phyloP scores from a whole-genome alignment of 257 asterid species.

The Solanum bulbocastanum region DNA sequence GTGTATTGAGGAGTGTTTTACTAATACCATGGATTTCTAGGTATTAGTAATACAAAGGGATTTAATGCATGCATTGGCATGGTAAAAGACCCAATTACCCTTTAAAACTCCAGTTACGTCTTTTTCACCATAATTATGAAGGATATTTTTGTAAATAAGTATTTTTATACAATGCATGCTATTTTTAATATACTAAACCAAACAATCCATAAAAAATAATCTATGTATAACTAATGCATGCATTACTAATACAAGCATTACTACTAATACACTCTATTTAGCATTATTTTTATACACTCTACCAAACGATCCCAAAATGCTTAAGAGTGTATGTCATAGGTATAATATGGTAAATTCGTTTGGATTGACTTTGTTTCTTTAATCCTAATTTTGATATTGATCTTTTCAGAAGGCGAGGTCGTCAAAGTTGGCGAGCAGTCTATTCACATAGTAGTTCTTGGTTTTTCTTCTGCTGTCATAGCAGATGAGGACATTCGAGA shows the following conservation, averaged over 20 bases:
- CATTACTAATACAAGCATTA: background rate
- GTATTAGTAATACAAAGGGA: background rate
- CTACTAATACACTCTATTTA: background rate
- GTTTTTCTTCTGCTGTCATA: conserved; percentile 57
- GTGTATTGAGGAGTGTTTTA: background rate
- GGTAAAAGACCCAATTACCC: too few relatives aligned
- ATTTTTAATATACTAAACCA: background rate
- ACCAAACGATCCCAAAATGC: background rate
- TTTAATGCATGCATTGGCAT: too few relatives aligned
- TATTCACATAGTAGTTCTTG: conserved; percentile 64
- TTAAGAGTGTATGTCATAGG: background rate
- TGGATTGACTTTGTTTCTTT: background rate
- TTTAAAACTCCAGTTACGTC: too few relatives aligned
- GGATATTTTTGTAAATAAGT: background rate
- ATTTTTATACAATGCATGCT: background rate
- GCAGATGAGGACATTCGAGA: conserved; percentile 53
- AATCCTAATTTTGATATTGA: background rate
- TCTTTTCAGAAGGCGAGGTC: conserved; percentile 64
- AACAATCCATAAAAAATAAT: background rate
- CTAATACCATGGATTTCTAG: background rate
- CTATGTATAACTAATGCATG: background rate
- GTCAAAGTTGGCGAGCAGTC: conserved; percentile 52
- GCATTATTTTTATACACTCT: background rate
- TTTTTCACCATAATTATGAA: background rate
- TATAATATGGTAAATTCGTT: background rate